Conservation (phyloP, 352 stramenopile species). For the Pythium utonaiense region DNA sequence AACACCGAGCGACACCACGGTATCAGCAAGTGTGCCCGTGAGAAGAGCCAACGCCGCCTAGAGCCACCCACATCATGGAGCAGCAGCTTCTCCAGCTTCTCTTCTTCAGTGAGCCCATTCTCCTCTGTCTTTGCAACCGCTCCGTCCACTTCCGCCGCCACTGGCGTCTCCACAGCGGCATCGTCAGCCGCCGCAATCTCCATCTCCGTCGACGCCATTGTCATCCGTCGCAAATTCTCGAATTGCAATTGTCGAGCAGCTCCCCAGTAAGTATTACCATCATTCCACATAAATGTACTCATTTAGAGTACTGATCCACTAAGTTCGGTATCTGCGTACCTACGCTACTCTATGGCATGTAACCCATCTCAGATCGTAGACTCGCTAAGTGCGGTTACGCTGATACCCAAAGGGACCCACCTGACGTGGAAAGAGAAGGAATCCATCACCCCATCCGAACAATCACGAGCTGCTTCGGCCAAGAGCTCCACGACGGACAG, state of each 20-base stretch:
- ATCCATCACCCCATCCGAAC: not conserved
- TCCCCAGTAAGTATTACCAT: slow-evolving; percentile 10
- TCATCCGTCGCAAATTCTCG: not conserved
- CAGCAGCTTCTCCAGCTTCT: slow-evolving; percentile 16
- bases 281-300: not conserved
- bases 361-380: not conserved
- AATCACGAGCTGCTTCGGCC: too few relatives aligned
- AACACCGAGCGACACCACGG: not conserved
- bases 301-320: not conserved
- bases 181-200: not conserved
- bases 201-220: not conserved
- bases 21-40: too few relatives aligned
- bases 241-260: slow-evolving; percentile 1
- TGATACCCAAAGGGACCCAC: not conserved
- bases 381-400: slow-evolving; percentile 3
- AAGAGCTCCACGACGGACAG: not conserved
- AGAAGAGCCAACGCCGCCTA: too few relatives aligned
- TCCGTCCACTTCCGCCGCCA: not conserved
- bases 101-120: slow-evolving; percentile 12
- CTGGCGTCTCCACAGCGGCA: not conserved
- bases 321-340: not conserved
- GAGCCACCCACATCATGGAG: slow-evolving; percentile 12
- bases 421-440: slow-evolving; percentile 1
- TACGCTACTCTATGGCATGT: not conserved
- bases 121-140: not conserved